Evolutionary conservation across 192 early-diverging fungal species (phyloP).

Genomic region (Bifiguratus adelaidae): DNA sequence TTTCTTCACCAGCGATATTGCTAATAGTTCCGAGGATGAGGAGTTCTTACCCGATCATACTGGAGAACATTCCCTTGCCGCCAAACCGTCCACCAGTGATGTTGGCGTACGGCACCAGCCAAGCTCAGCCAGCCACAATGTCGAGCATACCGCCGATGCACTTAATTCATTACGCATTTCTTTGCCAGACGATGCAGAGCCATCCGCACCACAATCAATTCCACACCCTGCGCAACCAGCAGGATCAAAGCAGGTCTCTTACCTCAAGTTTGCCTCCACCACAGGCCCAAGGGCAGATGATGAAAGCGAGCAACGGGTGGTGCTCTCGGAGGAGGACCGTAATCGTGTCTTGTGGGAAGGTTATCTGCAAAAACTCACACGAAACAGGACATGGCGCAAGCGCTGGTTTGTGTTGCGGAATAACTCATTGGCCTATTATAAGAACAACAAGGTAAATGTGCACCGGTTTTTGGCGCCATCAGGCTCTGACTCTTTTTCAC

Average conservation of each 20-base stretch:
- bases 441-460: slow-evolving; percentile 37
- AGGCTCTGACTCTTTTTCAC: neutral
- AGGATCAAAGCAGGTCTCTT: no score
- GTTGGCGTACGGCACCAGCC: no score
- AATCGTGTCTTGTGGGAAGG: slow-evolving; percentile 38
- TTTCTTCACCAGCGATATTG: neutral
- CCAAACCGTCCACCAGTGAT: no score
- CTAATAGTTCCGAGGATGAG: neutral
- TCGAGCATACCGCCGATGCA: no score
- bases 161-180: no score
- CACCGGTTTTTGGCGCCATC: neutral
- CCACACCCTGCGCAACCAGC: no score
- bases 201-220: no score
- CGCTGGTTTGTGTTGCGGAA: slow-evolving; percentile 52
- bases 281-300: neutral
- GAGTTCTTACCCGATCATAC: neutral
- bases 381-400: slow-evolving; percentile 49
- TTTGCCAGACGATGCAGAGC: no score
- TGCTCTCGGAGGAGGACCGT: slow-evolving; percentile 26
- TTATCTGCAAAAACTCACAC: slow-evolving; percentile 37
- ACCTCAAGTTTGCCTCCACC: neutral
- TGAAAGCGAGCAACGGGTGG: slow-evolving; percentile 14
- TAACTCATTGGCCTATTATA: slow-evolving; percentile 45
- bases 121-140: no score
- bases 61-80: no score